Evolutionary conservation across 2,329 filamentous ascomycete genomes (phyloP).

Genomic region (Tolypocladium inflatum): DNA sequence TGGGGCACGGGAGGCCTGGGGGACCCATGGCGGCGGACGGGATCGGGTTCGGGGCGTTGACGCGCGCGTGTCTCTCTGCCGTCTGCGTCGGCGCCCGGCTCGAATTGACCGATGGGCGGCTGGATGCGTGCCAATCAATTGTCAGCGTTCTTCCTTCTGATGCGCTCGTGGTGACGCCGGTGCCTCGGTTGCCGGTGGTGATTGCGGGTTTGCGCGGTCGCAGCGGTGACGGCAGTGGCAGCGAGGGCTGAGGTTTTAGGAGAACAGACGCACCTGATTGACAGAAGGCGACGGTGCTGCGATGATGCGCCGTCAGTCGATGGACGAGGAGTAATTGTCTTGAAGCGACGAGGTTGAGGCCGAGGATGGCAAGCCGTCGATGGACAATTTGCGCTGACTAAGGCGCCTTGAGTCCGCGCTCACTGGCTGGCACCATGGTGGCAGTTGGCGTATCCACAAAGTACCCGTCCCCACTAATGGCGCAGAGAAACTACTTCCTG

Average conservation of each 20-base stretch:
- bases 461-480: neutral
- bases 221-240: neutral
- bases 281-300: neutral
- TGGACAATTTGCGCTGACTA: neutral
- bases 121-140: neutral
- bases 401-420: neutral
- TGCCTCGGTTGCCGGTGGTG: neutral
- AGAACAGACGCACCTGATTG: neutral
- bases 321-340: neutral
- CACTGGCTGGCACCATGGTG: neutral
- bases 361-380: neutral
- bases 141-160: neutral
- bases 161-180: neutral
- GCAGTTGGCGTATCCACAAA: neutral
- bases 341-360: neutral
- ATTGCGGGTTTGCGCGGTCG: neutral
- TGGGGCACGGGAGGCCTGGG: conserved; percentile 35
- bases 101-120: neutral
- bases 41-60: neutral
- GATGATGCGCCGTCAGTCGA: neutral
- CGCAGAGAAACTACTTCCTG: neutral
- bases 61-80: neutral
- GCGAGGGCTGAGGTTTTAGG: neutral
- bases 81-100: neutral
- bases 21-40: conserved; percentile 19